Conservation (phyloP, 2,329 filamentous ascomycete genomes). For the Ceratocystis ficicola region DNA sequence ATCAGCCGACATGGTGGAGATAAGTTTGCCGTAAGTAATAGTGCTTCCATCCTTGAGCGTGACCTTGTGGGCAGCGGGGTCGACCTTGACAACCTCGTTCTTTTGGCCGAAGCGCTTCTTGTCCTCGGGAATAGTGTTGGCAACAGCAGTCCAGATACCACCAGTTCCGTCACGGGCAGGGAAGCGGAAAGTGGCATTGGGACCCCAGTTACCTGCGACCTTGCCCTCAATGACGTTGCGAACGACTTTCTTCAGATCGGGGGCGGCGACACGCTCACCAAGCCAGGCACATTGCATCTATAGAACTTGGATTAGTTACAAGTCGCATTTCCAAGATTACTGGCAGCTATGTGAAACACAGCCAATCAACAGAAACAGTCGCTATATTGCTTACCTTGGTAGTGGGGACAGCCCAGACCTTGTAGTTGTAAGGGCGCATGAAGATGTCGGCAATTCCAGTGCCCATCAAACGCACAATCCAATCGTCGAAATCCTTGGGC, state of each 20-base stretch:
- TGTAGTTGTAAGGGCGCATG: slow-evolving; percentile 99
- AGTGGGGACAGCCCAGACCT: slow-evolving; percentile 97
- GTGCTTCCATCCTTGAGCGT: slow-evolving; percentile 73
- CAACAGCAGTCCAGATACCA: slow-evolving; percentile 97
- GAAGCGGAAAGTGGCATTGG: slow-evolving; percentile 97
- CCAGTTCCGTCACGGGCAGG: slow-evolving; percentile 89
- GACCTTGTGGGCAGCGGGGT: slow-evolving; percentile 74
- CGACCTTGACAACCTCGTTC: slow-evolving; percentile 72
- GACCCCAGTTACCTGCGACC: slow-evolving; percentile 93
- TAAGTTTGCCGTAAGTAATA: slow-evolving; percentile 79
- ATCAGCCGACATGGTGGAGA: slow-evolving; percentile 96
- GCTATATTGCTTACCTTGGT: slow-evolving; percentile 55
- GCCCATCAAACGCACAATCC: slow-evolving; percentile 89
- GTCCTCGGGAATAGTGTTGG: slow-evolving; percentile 79
- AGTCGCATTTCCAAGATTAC: neutral
- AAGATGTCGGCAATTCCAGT: slow-evolving; percentile 83
- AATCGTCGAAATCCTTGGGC: slow-evolving; percentile 95
- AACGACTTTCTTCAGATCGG: slow-evolving; percentile 85
- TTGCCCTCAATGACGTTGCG: slow-evolving; percentile 94
- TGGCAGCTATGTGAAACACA: neutral
- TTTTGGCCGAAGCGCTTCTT: slow-evolving; percentile 84
- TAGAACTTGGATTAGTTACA: neutral
- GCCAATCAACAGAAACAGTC: neutral
- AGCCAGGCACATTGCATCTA: slow-evolving; percentile 99
- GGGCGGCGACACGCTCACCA: slow-evolving; percentile 93